Percentiles rank a stretch among this genome's conserved stretches.
Evolutionary conservation across 1,139 yeast species (phyloP).

Genomic region (Scheffersomyces quercinus): DNA sequence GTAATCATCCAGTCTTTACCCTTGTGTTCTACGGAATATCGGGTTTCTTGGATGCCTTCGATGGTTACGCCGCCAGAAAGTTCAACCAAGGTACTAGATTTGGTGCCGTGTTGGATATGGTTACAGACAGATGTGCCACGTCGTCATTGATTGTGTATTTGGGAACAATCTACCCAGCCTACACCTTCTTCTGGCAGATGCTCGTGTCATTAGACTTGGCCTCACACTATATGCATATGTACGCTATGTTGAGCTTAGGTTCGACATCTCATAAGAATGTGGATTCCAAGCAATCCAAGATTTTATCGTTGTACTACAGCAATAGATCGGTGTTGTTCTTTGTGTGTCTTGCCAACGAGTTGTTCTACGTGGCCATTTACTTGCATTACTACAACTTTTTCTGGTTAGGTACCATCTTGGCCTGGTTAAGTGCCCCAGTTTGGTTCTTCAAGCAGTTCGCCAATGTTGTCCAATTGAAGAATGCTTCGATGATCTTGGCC

Average conservation of each 20-base stretch:
- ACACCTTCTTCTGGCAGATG: slow-evolving; percentile 73
- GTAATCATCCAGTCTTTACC: slow-evolving; percentile 76
- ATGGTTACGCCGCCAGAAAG: slow-evolving; percentile 92
- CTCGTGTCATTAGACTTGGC: slow-evolving; percentile 87
- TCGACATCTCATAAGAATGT: slow-evolving; percentile 83
- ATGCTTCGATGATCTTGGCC: slow-evolving; percentile 84
- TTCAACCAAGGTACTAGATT: slow-evolving; percentile 87
- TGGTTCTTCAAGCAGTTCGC: slow-evolving; percentile 92
- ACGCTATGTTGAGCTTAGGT: slow-evolving; percentile 84
- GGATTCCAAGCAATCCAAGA: slow-evolving; percentile 65
- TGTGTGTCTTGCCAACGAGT: slow-evolving; percentile 90
- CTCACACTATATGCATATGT: slow-evolving; percentile 98
- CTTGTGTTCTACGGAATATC: slow-evolving; percentile 79
- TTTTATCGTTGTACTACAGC: slow-evolving; percentile 83
- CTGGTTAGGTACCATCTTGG: slow-evolving; percentile 69
- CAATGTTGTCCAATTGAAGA: slow-evolving; percentile 82
- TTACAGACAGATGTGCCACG: slow-evolving; percentile 96
- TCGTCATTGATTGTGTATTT: slow-evolving; percentile 85
- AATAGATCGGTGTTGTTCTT: slow-evolving; percentile 79
- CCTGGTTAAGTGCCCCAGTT: slow-evolving; percentile 71
- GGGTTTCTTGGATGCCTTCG: slow-evolving; percentile 92
- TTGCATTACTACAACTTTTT: slow-evolving; percentile 66
- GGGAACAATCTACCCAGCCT: slow-evolving; percentile 73
- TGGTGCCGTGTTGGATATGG: slow-evolving; percentile 99
- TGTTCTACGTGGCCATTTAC: slow-evolving; percentile 88